These are phyloP conservation scores for Fusarium sp. DNA, from an alignment of 2,329 filamentous ascomycete genomes.

Conservation along the genomic window DNA sequence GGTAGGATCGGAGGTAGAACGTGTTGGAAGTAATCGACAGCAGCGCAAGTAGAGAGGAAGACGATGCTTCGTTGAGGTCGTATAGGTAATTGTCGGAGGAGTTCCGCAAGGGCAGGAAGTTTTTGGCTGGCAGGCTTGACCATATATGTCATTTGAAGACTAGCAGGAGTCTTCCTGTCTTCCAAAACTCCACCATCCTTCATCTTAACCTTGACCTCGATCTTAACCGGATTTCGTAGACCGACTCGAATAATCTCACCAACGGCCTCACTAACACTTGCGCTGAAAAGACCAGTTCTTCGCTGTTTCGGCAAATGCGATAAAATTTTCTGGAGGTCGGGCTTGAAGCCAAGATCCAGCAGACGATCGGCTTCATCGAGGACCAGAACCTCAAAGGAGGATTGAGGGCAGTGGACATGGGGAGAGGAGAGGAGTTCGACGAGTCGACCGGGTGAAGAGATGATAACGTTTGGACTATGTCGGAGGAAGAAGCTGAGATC, in stretches of 20 bases:
- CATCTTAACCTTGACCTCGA: conserved; percentile 91
- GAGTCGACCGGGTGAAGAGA: conserved; percentile 91
- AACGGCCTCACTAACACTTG: conserved; percentile 95
- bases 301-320: conserved; percentile 90
- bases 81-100: conserved; percentile 79
- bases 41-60: conserved; percentile 93
- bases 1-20: conserved; percentile 82
- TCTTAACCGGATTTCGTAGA: conserved; percentile 92
- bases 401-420: conserved; percentile 89
- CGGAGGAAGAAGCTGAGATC: conserved; percentile 89
- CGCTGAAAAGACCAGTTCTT: conserved; percentile 93
- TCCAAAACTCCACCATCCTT: conserved; percentile 76
- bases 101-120: conserved; percentile 78
- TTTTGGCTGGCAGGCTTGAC: conserved; percentile 84
- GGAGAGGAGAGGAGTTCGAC: conserved; percentile 89
- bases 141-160: conserved; percentile 91
- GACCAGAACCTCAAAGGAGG: conserved; percentile 91
- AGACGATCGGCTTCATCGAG: conserved; percentile 95
- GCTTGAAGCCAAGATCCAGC: conserved; percentile 93
- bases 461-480: conserved; percentile 87
- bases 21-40: conserved; percentile 93
- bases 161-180: conserved; percentile 91
- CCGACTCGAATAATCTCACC: conserved; percentile 94
- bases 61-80: conserved; percentile 88
- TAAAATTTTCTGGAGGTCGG: conserved; percentile 89